phyloP scores from a whole-genome alignment of 169 alveolate species.

The Hepatocystis sp. region DNA sequence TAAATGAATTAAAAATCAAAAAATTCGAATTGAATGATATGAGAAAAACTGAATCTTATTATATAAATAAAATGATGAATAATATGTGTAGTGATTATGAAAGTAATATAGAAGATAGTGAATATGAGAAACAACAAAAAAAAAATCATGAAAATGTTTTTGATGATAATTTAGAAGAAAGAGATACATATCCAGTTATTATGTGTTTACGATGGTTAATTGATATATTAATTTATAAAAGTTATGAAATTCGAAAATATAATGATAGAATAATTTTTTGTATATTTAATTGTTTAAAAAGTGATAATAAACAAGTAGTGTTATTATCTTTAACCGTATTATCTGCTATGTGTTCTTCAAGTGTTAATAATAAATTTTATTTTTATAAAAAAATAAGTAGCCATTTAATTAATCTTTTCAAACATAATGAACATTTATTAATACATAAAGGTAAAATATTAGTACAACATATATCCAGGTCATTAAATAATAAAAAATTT shows the following conservation, averaged over 20 bases:
- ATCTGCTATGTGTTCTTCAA: slow-evolving; percentile 72
- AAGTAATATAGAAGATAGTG: background rate
- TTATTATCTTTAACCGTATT: slow-evolving; percentile 54
- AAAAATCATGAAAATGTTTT: slow-evolving; percentile 23
- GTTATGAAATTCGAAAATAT: slow-evolving; percentile 22
- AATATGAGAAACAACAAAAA: background rate
- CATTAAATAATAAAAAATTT: slow-evolving; percentile 49
- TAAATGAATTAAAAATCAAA: slow-evolving; percentile 39
- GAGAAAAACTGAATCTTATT: slow-evolving; percentile 44
- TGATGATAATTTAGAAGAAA: slow-evolving; percentile 33
- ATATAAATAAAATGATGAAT: slow-evolving; percentile 27
- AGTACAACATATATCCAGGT: slow-evolving; percentile 58
- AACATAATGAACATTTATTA: slow-evolving; percentile 41
- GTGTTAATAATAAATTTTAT: slow-evolving; percentile 55
- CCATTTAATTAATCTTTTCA: slow-evolving; percentile 16
- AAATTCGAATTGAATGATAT: slow-evolving; percentile 25
- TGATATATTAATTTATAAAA: slow-evolving; percentile 58
- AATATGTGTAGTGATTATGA: background rate
- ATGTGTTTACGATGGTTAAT: slow-evolving; percentile 63
- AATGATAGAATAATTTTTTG: slow-evolving; percentile 48
- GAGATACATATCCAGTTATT: slow-evolving; percentile 63
- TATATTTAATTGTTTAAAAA: slow-evolving; percentile 45
- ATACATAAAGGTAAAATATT: slow-evolving; percentile 54
- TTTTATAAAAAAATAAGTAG: slow-evolving; percentile 55
- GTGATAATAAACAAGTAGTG: slow-evolving; percentile 43